Base-by-base conservation (phyloP, 805 yeast species). In the Groenewaldozyma tartarivorans region DNA sequence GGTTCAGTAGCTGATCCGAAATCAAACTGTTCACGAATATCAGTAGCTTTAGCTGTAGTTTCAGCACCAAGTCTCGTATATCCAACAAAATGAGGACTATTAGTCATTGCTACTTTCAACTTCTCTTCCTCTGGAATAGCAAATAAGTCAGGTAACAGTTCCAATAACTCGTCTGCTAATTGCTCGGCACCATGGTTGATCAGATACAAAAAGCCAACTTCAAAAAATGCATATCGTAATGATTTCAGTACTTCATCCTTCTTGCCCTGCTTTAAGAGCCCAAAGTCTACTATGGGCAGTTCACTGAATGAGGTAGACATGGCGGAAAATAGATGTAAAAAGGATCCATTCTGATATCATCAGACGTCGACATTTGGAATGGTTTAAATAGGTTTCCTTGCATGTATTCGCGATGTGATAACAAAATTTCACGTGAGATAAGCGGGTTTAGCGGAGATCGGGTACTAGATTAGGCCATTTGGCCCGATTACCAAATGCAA, bases 21-120 rank as follows among this genome's bases (percentile, higher is more conserved):
- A 51, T 77, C 82, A 44, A 71, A 69, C 56, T 77, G 82, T 50
- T 77, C 83, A 42, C 81, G 60, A 68, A 77, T 68, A 51, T 77
- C 83, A 2, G 71, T 64, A 20, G 61, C 60, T 18, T 61, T 60
- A 9, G 75, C 74, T 0, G 81, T 75, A 39, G 72, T 68, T 50
- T 76, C 81, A 43, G 74, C 72, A 4, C 78, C 81, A 19, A 76
- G 58, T 29, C 67, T 58, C 22, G 75, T 69, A 61, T 69, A 78
- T 4, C 79, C 83, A 50, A 69, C 65, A 48, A 77, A 76, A 49
- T 76, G 79, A 4, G 76, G 75, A 46, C 72, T 73, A 48, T 66
- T 63, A 36, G 63, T 68, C 82, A 72, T 75, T 35, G 69, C 79
- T 42, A 67, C 64, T 35, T 60, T 58, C 35, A 47, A 44, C 55